Percentiles rank a stretch among this genome's conserved stretches.
These are phyloP conservation scores for Zanthoxylum bungeanum DNA, from an alignment of 345 rosid species.

Conservation along the genomic window DNA sequence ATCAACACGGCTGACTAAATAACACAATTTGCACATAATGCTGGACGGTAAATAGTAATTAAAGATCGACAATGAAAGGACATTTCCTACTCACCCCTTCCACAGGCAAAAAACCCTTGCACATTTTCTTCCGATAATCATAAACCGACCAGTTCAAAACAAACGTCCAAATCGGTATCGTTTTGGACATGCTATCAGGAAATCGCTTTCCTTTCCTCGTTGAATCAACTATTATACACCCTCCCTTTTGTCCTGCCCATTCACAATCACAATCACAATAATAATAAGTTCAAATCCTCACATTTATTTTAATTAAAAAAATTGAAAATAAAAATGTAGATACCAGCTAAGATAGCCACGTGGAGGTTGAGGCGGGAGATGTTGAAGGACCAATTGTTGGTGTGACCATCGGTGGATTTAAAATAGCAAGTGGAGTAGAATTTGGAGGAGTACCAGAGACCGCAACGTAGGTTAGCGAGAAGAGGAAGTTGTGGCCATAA, in stretches of 20 bases:
- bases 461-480: constrained; percentile 89
- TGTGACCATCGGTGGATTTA: constrained; percentile 96
- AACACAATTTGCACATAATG: background rate
- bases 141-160: constrained; percentile 66
- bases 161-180: constrained; percentile 92
- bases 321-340: background rate
- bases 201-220: constrained; percentile 89
- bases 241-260: constrained; percentile 82
- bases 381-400: constrained; percentile 79
- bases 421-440: constrained; percentile 82
- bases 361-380: constrained; percentile 91
- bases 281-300: background rate
- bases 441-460: constrained; percentile 79
- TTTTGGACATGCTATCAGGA: constrained; percentile 97
- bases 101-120: constrained; percentile 17
- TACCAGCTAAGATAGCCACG: constrained; percentile 71
- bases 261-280: constrained; percentile 17
- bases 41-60: background rate
- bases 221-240: constrained; percentile 82
- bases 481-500: constrained; percentile 86
- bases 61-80: background rate
- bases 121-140: constrained; percentile 33
- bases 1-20: background rate
- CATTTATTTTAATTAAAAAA: background rate
- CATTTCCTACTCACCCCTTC: constrained; percentile 40